A percentile compares a stretch with the other conserved stretches of the same genome.
These are phyloP conservation scores for Massarina eburnea DNA, from an alignment of 2,329 filamentous ascomycete genomes.

Conservation along the genomic window DNA sequence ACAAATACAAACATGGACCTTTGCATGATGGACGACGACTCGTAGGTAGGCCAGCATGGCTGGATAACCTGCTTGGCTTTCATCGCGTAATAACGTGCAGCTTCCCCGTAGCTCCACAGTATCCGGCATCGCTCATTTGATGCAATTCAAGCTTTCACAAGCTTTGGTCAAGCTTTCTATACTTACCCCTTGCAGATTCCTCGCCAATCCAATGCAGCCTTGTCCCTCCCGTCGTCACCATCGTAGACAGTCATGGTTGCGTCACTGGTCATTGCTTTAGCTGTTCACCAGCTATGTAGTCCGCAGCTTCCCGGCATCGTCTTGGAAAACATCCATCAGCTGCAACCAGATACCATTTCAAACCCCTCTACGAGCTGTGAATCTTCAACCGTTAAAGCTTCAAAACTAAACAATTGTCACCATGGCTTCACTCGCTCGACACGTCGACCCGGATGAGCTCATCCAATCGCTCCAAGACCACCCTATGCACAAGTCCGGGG, in stretches of 20 bases:
- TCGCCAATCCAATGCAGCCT: too few species aligned
- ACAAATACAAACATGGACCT: too few species aligned
- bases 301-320: conserved; percentile 1
- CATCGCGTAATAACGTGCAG: conserved; percentile 4
- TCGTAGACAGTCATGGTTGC: conserved; percentile 5
- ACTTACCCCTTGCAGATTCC: conserved; percentile 1
- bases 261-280: conserved; percentile 7
- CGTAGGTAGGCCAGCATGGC: too few species aligned
- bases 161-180: conserved; percentile 34
- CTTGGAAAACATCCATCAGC: background rate
- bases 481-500: conserved; percentile 44
- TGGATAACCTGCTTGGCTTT: background rate
- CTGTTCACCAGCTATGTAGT: background rate
- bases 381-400: background rate
- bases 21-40: too few species aligned
- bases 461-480: conserved; percentile 55
- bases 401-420: conserved; percentile 2
- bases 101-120: background rate
- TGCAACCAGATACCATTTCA: background rate
- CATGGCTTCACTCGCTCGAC: conserved; percentile 55
- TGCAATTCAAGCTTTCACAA: conserved; percentile 19
- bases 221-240: too few species aligned
- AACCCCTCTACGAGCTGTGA: background rate
- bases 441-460: conserved; percentile 57
- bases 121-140: background rate